Base-by-base conservation (phyloP, 2,329 filamentous ascomycete species). In the Trichoderma koningiopsis region DNA sequence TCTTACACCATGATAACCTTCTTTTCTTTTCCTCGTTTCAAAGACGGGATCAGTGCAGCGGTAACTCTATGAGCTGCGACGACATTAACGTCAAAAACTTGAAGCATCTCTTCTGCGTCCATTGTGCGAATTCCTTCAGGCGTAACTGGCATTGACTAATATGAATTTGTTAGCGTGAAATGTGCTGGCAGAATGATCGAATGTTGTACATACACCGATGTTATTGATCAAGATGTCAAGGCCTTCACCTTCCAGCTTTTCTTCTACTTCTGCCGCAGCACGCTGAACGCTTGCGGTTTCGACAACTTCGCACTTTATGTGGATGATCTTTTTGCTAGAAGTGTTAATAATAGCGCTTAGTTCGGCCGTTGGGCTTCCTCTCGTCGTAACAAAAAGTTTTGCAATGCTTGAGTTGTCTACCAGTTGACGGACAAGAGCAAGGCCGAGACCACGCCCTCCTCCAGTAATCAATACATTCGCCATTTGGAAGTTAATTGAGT, bases 171-270 rank as follows among this genome's bases (percentile, higher is more conserved):
- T 47, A 31, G 1, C 31, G 7, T n/a, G 19, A 4, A 47, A 4
- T 10, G 2, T 13, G n/a, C 2, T 16, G 7, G 2, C n/a, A 13
- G 6, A 33, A 29, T 24, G 11, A 3, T 29, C 7, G 6, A 22
- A 16, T 4, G 3, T 4, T 22, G 11, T 33, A 47, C 58, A 14
- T 35, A 61, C 58, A 22, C 16, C 37, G 29, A 47, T 31, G 14
- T 61, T 61, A 8, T 61, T 61, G 11, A 61, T 61, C n/a, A 61
- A 61, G 27, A 61, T 31, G 13, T 61, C 58, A 5, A 61, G 16
- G 11, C 58, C 58, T 13, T 47, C 11, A 2, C 58, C 58, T 61
- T 11, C 37, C n/a, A 61, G 40, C 11, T 49, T 49, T 14, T 14
- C 58, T 29, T 61, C 58, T 10, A 61, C 13, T 19, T 61, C 58